phyloP scores from a whole-genome alignment of 2,329 filamentous ascomycete species.

The Alternaria triticimaculans region DNA sequence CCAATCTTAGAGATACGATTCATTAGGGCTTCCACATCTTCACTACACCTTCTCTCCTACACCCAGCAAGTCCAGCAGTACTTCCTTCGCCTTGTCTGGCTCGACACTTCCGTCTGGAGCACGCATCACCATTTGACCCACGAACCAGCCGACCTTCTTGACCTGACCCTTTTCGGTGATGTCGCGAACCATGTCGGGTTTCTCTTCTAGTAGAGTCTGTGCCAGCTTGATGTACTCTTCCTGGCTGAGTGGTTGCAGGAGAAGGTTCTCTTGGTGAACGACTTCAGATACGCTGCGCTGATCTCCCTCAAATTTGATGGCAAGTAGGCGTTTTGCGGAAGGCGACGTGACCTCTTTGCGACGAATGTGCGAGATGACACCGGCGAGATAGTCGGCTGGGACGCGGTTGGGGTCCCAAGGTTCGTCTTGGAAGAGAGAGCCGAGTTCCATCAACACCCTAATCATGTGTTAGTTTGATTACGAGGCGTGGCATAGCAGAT shows the following conservation, averaged over 20 bases:
- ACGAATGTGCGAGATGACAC: constrained; percentile 52
- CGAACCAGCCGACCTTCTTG: constrained; percentile 72
- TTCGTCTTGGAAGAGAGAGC: constrained; percentile 53
- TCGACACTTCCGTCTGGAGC: constrained; percentile 68
- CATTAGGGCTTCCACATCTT: constrained; percentile 5
- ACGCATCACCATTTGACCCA: constrained; percentile 71
- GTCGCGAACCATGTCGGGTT: constrained; percentile 64
- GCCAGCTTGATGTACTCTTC: constrained; percentile 65
- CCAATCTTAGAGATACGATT: neutral
- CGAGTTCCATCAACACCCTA: constrained; percentile 60
- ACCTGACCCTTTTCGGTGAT: constrained; percentile 65
- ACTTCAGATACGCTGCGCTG: constrained; percentile 58
- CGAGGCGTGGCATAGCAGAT: neutral
- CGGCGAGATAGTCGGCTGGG: constrained; percentile 49
- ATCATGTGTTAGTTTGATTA: constrained; percentile 3
- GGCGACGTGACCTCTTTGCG: constrained; percentile 57
- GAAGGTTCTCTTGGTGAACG: constrained; percentile 63
- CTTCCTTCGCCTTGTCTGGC: constrained; percentile 63
- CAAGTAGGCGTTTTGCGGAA: constrained; percentile 67
- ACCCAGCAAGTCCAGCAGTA: constrained; percentile 58
- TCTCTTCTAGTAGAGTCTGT: constrained; percentile 59
- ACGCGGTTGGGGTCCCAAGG: constrained; percentile 53
- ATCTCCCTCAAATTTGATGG: constrained; percentile 61
- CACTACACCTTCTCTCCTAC: constrained; percentile 5
- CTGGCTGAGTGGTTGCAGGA: constrained; percentile 61